These are phyloP conservation scores for Xylariaceae sp. DNA, from an alignment of 2,329 filamentous ascomycete genomes.

Conservation along the genomic window DNA sequence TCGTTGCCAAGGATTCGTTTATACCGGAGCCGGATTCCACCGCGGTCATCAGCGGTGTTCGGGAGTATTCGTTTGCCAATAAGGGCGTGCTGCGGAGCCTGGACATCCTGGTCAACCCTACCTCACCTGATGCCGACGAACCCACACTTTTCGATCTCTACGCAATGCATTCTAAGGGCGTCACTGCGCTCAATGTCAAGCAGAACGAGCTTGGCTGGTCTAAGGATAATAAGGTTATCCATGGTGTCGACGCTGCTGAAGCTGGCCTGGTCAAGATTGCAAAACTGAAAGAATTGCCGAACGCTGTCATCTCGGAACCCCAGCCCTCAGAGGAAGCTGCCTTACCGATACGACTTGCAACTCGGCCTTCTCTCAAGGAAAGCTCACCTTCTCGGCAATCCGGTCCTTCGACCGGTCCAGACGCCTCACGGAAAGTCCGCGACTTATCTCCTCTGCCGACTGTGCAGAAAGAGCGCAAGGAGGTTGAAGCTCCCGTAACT, in stretches of 20 bases:
- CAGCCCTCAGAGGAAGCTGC: conserved; percentile 35
- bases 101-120: conserved; percentile 71
- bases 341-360: conserved; percentile 20
- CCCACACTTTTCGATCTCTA: conserved; percentile 87
- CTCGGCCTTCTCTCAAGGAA: conserved; percentile 18
- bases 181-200: conserved; percentile 81
- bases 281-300: conserved; percentile 52
- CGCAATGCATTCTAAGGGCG: conserved; percentile 93
- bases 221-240: conserved; percentile 78
- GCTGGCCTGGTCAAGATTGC: conserved; percentile 67
- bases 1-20: conserved; percentile 62
- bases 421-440: conserved; percentile 17
- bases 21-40: conserved; percentile 87
- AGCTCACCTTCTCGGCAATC: conserved; percentile 15
- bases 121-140: conserved; percentile 57
- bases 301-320: conserved; percentile 38
- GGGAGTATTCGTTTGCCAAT: conserved; percentile 86
- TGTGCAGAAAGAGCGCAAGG: conserved; percentile 22
- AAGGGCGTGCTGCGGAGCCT: conserved; percentile 84
- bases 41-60: conserved; percentile 92
- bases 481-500: conserved; percentile 17
- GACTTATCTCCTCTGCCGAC: conserved; percentile 12
- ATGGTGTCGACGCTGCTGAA: conserved; percentile 67
- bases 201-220: conserved; percentile 89
- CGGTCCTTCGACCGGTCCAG: conserved; percentile 13